phyloP scores from a whole-genome alignment of 2,329 filamentous ascomycete species.

The Colletotrichum tabaci region DNA sequence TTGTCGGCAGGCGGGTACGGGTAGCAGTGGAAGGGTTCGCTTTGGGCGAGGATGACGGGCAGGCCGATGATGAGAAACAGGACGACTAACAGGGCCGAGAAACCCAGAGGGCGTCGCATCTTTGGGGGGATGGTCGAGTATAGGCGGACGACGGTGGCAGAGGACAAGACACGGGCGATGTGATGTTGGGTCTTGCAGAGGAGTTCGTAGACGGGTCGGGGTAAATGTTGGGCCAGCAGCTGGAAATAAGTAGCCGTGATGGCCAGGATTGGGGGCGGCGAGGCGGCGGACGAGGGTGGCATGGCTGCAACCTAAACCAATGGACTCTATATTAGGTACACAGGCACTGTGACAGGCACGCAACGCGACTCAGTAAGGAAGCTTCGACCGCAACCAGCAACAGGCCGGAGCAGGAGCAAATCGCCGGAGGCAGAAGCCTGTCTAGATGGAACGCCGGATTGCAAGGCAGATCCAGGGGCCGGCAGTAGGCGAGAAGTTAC shows the following conservation, averaged over 20 bases:
- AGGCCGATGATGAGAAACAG: slow-evolving; percentile 33
- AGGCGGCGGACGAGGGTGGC: slow-evolving; percentile 18
- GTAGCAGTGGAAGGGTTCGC: slow-evolving; percentile 41
- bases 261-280: slow-evolving; percentile 39
- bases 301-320: slow-evolving; percentile 25
- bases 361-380: background rate
- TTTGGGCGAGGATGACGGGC: slow-evolving; percentile 36
- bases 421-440: background rate
- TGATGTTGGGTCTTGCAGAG: slow-evolving; percentile 24
- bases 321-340: background rate
- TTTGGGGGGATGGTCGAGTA: slow-evolving; percentile 33
- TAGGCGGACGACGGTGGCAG: slow-evolving; percentile 27
- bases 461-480: background rate
- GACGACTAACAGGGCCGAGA: slow-evolving; percentile 22
- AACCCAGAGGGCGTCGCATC: slow-evolving; percentile 35
- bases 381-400: slow-evolving; percentile 2
- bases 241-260: slow-evolving; percentile 38
- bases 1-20: slow-evolving; percentile 32
- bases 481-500: no score
- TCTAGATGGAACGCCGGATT: background rate
- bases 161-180: slow-evolving; percentile 13
- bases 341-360: background rate
- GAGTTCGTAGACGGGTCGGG: slow-evolving; percentile 32
- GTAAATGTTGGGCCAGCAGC: slow-evolving; percentile 35
- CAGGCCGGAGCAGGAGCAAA: background rate